Evolutionary conservation across 1,284 basidiomycete genomes (phyloP), one percentile per base, ranked within the genome.

Genomic region (Ceratorhiza oryzae-sativae): DNA sequence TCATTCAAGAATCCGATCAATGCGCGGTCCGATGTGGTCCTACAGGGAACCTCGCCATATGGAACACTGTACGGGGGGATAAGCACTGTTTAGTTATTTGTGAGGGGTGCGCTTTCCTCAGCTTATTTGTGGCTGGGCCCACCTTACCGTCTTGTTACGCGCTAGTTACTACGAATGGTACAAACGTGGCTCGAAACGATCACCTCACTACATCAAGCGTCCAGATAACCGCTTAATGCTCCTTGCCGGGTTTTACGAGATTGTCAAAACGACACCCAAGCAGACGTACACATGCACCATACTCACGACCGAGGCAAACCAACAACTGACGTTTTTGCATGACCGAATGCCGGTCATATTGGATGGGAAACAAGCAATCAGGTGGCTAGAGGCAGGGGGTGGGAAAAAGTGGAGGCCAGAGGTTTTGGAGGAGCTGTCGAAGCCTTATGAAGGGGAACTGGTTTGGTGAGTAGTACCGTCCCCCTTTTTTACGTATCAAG

Each of bases 291-390:
- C 93, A 0, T 98, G 94, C 79, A 91, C 93, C 0, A 93, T 98
- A 71, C 88, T 98, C 58, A 98, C 96, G 0, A 95, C 94, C 0
- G 81, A 85, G 12, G 90, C 92, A 0, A 86, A 85, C 77, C 85
- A 85, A 71, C 84, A 88, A 10, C 83, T 93, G 70, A 81, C 83
- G 10, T 95, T 92, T 90, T 83, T 97, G 36, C 96, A 98, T 79
- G 93, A 97, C 77, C 88, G 96, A 18, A 95, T 97, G 83, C 96
- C 96, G 2, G 92, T 95, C 62, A 91, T 98, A 61, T 85, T 98
- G 84, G 87, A 1, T 83, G 84, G 0, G 77, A 83, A 55, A 83
- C 87, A 3, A 88, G 91, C 5, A 82, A 95, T 45, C 78, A 83
- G 12, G 25, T 98, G 96, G 96, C 85, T 98, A 10, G 91, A 96